Evolutionary conservation across 106 monocot genomes (phyloP), one percentile per base, ranked within the genome.

Genomic region (Acorus calamus): DNA sequence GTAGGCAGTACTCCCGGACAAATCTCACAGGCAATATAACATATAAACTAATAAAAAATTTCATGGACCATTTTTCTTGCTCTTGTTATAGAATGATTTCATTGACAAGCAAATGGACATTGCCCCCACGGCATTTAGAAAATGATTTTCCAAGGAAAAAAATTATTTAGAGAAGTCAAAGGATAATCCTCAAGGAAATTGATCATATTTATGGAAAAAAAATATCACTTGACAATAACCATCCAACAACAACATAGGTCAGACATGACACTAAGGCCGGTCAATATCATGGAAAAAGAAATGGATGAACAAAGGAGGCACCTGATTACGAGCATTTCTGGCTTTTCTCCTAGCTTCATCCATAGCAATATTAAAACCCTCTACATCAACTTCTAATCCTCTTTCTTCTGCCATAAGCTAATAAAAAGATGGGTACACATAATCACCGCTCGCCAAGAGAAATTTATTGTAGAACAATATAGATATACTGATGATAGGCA

Each of bases 391-490:
- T 9, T 55, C 71, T 56, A 96, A 56, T 4, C 87, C 90, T 60
- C 73, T 91, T 78, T 96, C 94, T 79, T 87, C 87, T 9, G 90
- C 94, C 94, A 96, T 96, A 48, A 96, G 78, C 94, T 96, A 70
- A 62, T 4, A 58, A 47, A 53, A 49, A 50, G 52, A 75, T 10
- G 14, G 14, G 13, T 52, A 14, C 41, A 46, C 43, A 52, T n/a
- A 47, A 9, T 69, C 46, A 66, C 7, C 43, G 55, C 14, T 11
- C 42, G 52, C 48, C 3, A 59, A 53, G 12, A 44, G 0, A 14
- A 50, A 28, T 11, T 64, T 3, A 50, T 6, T 14, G 0, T 6
- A 60, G 8, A 4, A 57, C 11, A 44, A 55, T 50, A 11, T 65
- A 66, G 13, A 47, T 8, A 66, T 9, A 0, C 42, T 28, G 42